These are phyloP conservation scores for Hypoxylon crocopeplum DNA, from an alignment of 495 filamentous ascomycete species.

Conservation along the genomic window DNA sequence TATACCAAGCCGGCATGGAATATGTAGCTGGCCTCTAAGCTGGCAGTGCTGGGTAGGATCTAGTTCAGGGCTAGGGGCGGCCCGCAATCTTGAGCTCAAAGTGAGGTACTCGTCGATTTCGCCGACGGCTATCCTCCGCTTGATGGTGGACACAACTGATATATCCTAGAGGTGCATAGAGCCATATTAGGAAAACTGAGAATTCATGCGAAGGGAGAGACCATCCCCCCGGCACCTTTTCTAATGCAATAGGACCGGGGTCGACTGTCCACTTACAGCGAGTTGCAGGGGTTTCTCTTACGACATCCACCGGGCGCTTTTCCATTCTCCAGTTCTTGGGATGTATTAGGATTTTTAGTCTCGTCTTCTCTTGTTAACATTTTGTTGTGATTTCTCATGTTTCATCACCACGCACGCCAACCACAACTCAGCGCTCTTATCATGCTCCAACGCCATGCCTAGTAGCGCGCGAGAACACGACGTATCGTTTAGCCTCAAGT, in stretches of 20 bases:
- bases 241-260: slow-evolving; percentile 20
- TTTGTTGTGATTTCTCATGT: slow-evolving; percentile 33
- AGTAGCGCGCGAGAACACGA: slow-evolving; percentile 6
- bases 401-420: slow-evolving; percentile 34
- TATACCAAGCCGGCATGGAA: background rate
- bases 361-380: slow-evolving; percentile 12
- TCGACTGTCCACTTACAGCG: slow-evolving; percentile 14
- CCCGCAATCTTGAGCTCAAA: slow-evolving; percentile 29
- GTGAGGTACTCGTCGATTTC: slow-evolving; percentile 6
- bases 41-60: slow-evolving; percentile 18
- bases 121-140: background rate
- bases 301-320: slow-evolving; percentile 13
- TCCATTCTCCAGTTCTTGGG: slow-evolving; percentile 3
- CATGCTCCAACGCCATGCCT: slow-evolving; percentile 10
- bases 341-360: slow-evolving; percentile 9
- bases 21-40: too few species aligned
- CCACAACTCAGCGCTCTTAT: slow-evolving; percentile 23
- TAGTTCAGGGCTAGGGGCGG: slow-evolving; percentile 28
- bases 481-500: slow-evolving; percentile 32
- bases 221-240: slow-evolving; percentile 5
- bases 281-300: slow-evolving; percentile 9
- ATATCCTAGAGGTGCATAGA: slow-evolving; percentile 8
- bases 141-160: slow-evolving; percentile 20
- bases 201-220: slow-evolving; percentile 24
- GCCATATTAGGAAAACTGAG: slow-evolving; percentile 22